Conservation (phyloP, 169 alveolate genomes). For the Cryptosporidium viatorum region DNA sequence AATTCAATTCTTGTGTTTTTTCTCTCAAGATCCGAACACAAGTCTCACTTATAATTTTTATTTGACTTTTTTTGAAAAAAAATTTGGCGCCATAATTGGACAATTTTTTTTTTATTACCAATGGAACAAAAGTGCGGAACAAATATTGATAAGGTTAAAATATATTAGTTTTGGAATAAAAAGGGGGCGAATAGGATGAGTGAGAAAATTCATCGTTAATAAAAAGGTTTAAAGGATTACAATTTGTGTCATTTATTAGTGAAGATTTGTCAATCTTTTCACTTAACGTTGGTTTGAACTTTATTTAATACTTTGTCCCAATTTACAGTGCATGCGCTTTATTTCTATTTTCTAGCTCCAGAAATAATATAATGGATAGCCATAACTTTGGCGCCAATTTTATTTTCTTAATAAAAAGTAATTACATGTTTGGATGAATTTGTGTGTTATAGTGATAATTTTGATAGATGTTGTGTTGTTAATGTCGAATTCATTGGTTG, state of each 20-base stretch:
- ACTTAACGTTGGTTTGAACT: too few relatives aligned
- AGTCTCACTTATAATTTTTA: neutral
- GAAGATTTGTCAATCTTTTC: too few relatives aligned
- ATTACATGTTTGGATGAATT: conserved; percentile 18
- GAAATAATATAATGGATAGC: neutral
- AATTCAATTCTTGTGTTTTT: neutral
- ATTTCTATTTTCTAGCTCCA: neutral
- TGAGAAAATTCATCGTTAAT: too few relatives aligned
- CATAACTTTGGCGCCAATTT: neutral
- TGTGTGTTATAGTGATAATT: neutral
- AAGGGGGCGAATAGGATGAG: too few relatives aligned
- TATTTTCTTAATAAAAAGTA: neutral
- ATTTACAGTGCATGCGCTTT: neutral
- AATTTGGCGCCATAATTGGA: neutral
- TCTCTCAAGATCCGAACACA: neutral
- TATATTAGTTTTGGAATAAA: neutral
- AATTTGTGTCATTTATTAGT: neutral
- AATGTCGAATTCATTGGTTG: neutral
- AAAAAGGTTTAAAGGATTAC: too few relatives aligned
- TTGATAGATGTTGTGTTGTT: neutral
- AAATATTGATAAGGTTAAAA: neutral
- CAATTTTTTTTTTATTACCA: neutral
- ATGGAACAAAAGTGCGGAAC: neutral
- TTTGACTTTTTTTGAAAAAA: neutral
- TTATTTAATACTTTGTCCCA: too few relatives aligned